Evolutionary conservation across 2,329 filamentous ascomycete genomes (phyloP).

Genomic region (Fusarium sp.): DNA sequence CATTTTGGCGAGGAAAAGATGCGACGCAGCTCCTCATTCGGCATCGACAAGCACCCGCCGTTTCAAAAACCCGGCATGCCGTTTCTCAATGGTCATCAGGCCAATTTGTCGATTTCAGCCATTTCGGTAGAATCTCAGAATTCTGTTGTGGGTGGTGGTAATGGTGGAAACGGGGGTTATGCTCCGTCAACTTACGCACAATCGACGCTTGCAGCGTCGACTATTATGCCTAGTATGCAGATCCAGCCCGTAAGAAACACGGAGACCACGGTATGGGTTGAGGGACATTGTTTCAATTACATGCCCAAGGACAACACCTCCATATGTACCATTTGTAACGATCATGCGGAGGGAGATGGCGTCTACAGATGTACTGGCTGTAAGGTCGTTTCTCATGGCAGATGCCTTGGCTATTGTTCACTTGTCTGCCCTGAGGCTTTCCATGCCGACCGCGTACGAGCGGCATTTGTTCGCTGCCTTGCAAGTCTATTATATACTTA

Average conservation of each 20-base stretch:
- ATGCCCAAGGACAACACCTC: slow-evolving; percentile 68
- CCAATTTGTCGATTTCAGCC: slow-evolving; percentile 70
- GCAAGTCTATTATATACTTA: slow-evolving; percentile 76
- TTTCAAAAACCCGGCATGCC: slow-evolving; percentile 78
- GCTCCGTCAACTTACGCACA: slow-evolving; percentile 87
- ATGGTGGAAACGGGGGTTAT: slow-evolving; percentile 67
- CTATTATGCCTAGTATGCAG: slow-evolving; percentile 87
- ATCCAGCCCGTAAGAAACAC: slow-evolving; percentile 83
- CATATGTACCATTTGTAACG: slow-evolving; percentile 80
- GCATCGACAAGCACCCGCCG: slow-evolving; percentile 76
- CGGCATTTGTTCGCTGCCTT: slow-evolving; percentile 73
- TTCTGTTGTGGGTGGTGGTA: slow-evolving; percentile 66
- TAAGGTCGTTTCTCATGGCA: slow-evolving; percentile 66
- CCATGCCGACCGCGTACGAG: slow-evolving; percentile 70
- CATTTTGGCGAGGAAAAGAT: slow-evolving; percentile 84
- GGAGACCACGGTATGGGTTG: slow-evolving; percentile 84
- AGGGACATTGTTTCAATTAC: slow-evolving; percentile 84
- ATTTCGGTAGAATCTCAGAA: slow-evolving; percentile 74
- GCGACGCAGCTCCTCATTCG: slow-evolving; percentile 94
- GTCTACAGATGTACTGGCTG: slow-evolving; percentile 81
- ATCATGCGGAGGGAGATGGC: slow-evolving; percentile 77
- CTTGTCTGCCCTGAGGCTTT: slow-evolving; percentile 74
- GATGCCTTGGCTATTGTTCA: slow-evolving; percentile 72
- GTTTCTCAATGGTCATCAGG: slow-evolving; percentile 75
- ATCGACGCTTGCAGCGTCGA: slow-evolving; percentile 86